Conservation (phyloP, 2,329 filamentous ascomycete species). For the Septoria petroselini region DNA sequence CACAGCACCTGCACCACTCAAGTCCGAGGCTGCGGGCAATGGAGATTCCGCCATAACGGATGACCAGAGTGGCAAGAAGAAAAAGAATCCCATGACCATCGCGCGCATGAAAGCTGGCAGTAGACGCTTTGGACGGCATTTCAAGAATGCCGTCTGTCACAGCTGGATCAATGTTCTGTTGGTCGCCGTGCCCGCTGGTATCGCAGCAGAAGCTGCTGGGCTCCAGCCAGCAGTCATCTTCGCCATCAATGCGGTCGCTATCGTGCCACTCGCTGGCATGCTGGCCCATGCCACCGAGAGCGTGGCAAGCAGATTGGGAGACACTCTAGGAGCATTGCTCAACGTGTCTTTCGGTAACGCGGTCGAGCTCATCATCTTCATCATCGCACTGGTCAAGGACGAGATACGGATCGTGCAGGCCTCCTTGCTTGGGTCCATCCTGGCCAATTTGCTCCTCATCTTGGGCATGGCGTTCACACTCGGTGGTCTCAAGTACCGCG, state of each 20-base stretch:
- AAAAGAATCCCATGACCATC: slow-evolving; percentile 45
- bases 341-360: slow-evolving; percentile 55
- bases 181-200: slow-evolving; percentile 75
- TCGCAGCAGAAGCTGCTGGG: slow-evolving; percentile 54
- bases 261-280: slow-evolving; percentile 51
- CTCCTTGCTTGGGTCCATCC: slow-evolving; percentile 81
- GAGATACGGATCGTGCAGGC: slow-evolving; percentile 91
- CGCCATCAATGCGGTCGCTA: slow-evolving; percentile 52
- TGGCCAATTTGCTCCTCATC: slow-evolving; percentile 84
- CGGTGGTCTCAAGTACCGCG: slow-evolving; percentile 79
- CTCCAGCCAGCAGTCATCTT: slow-evolving; percentile 48
- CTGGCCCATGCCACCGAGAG: slow-evolving; percentile 51
- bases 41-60: slow-evolving; percentile 53
- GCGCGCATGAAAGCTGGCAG: slow-evolving; percentile 52
- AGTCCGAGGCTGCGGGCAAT: slow-evolving; percentile 51
- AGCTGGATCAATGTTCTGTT: slow-evolving; percentile 77
- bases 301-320: slow-evolving; percentile 48
- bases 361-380: slow-evolving; percentile 56
- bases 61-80: slow-evolving; percentile 29
- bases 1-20: slow-evolving; percentile 42
- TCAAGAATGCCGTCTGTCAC: slow-evolving; percentile 61
- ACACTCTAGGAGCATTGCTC: slow-evolving; percentile 50
- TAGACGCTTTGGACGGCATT: slow-evolving; percentile 53
- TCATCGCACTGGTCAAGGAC: slow-evolving; percentile 73
- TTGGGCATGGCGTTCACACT: slow-evolving; percentile 88